Percentiles rank a stretch among this genome's conserved stretches.
phyloP scores from a whole-genome alignment of 352 stramenopile genomes.

The Aphanomyces stellatus region DNA sequence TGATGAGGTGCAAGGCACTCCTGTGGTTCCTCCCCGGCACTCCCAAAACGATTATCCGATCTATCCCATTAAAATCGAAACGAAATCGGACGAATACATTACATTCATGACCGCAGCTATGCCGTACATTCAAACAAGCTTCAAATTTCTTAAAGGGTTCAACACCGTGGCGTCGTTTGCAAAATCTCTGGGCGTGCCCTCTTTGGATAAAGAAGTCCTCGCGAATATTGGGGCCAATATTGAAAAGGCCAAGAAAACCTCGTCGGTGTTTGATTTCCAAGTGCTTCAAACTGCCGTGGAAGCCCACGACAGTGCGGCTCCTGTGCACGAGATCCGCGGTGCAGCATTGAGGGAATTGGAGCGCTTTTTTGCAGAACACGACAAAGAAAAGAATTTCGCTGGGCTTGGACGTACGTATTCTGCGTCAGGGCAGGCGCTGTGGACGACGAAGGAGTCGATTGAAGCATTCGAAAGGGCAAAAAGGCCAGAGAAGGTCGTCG shows the following conservation, averaged over 20 bases:
- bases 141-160: background rate
- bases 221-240: background rate
- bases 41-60: background rate
- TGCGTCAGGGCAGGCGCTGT: background rate
- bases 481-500: background rate
- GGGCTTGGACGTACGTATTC: background rate
- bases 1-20: background rate
- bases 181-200: background rate
- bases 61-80: background rate
- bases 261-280: background rate
- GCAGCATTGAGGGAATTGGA: background rate
- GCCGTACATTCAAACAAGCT: conserved; percentile 1
- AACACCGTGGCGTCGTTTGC: background rate
- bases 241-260: background rate
- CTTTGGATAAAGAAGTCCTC: background rate
- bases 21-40: background rate
- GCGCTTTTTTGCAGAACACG: background rate
- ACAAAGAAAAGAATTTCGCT: background rate
- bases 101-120: background rate
- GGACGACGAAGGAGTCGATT: background rate
- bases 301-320: background rate
- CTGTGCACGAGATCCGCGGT: background rate
- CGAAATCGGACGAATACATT: background rate
- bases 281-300: background rate
- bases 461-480: background rate